Evolutionary conservation across 1,139 yeast species (phyloP).

Genomic region (Pichia sp.): DNA sequence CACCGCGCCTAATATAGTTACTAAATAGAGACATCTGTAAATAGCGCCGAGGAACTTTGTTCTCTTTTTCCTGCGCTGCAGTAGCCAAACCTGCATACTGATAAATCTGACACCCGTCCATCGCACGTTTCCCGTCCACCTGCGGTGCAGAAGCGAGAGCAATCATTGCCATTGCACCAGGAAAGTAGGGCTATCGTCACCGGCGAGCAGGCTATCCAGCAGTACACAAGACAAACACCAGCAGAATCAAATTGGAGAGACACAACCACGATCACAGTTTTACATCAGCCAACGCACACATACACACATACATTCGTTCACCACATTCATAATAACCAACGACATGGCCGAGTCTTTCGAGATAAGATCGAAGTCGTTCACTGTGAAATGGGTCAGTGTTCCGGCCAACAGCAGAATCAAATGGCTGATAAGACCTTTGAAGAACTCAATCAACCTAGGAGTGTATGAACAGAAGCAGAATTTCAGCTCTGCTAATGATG

Average conservation of each 20-base stretch:
- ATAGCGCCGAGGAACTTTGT: background rate
- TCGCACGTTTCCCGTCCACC: background rate
- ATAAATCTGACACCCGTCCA: background rate
- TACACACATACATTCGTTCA: background rate
- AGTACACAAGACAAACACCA: too few relatives aligned
- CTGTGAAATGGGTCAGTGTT: constrained; percentile 85
- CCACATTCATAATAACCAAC: background rate
- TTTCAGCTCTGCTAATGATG: background rate
- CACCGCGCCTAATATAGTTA: background rate
- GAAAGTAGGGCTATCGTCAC: too few relatives aligned
- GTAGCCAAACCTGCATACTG: background rate
- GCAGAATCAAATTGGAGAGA: too few relatives aligned
- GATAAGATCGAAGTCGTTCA: constrained; percentile 81
- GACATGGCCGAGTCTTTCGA: constrained; percentile 74
- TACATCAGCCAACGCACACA: background rate
- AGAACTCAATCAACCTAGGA: constrained; percentile 69
- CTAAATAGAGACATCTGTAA: background rate
- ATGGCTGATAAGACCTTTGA: constrained; percentile 82
- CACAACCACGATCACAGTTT: background rate
- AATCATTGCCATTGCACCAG: too few relatives aligned
- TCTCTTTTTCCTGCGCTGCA: background rate
- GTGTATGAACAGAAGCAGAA: constrained; percentile 42
- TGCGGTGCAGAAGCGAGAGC: background rate
- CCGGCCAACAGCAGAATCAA: constrained; percentile 61
- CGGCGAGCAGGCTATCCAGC: too few relatives aligned